Evolutionary conservation across 257 asterid species (phyloP).

Genomic region (Sherardia arvensis): DNA sequence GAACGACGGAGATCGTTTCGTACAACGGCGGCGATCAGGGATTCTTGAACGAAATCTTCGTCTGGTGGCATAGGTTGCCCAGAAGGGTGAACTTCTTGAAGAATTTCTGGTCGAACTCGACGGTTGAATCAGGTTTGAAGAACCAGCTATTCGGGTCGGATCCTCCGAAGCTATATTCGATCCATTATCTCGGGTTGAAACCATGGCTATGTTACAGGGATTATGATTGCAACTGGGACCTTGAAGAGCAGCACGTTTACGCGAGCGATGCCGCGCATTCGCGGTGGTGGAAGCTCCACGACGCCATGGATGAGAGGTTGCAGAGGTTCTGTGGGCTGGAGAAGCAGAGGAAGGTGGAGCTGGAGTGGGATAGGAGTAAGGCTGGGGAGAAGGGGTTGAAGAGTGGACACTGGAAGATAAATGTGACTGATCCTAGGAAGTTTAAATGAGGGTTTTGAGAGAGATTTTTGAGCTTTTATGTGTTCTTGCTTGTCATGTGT

Average conservation of each 20-base stretch:
- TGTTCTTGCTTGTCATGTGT: not conserved
- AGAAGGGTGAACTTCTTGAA: slow-evolving; percentile 61
- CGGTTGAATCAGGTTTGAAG: slow-evolving; percentile 38
- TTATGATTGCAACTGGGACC: slow-evolving; percentile 79
- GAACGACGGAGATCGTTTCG: slow-evolving; percentile 42
- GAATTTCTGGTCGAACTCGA: slow-evolving; percentile 67
- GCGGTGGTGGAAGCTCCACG: slow-evolving; percentile 77
- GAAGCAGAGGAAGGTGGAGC: slow-evolving; percentile 43
- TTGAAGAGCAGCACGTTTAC: slow-evolving; percentile 43
- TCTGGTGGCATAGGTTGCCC: slow-evolving; percentile 90
- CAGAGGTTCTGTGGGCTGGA: slow-evolving; percentile 44
- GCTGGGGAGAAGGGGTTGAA: slow-evolving; percentile 39
- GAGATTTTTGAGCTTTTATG: not conserved
- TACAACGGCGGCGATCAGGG: slow-evolving; percentile 98
- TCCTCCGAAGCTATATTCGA: slow-evolving; percentile 53
- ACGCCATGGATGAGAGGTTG: slow-evolving; percentile 51
- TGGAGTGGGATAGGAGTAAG: slow-evolving; percentile 49
- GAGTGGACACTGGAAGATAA: slow-evolving; percentile 58
- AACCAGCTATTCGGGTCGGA: slow-evolving; percentile 64
- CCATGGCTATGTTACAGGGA: slow-evolving; percentile 84
- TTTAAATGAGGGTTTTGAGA: slow-evolving; percentile 13
- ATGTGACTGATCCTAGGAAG: slow-evolving; percentile 64
- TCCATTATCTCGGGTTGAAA: slow-evolving; percentile 73
- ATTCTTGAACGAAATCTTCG: slow-evolving; percentile 63
- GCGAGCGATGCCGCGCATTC: slow-evolving; percentile 68